Conservation (phyloP, 2,329 filamentous ascomycete genomes). For the Sporothrix brunneoviolacea region DNA sequence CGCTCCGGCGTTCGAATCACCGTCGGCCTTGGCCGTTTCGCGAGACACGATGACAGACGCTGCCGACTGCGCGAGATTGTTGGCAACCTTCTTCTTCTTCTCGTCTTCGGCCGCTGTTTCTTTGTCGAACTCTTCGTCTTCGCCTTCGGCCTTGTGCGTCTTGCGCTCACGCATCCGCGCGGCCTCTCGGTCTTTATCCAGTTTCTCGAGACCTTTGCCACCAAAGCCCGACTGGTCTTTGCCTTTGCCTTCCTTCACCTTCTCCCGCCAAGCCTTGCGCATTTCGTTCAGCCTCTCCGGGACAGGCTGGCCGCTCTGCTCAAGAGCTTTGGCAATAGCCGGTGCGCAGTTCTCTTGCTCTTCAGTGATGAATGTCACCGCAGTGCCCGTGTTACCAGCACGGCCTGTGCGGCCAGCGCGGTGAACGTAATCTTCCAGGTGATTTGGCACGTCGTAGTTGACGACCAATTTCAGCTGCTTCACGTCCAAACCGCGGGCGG, state of each 20-base stretch:
- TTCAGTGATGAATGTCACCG: slow-evolving; percentile 87
- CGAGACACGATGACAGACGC: slow-evolving; percentile 51
- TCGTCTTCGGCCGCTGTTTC: slow-evolving; percentile 59
- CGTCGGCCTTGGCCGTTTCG: slow-evolving; percentile 38
- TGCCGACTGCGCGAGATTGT: slow-evolving; percentile 57
- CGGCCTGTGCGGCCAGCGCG: slow-evolving; percentile 88
- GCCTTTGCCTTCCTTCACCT: slow-evolving; percentile 86
- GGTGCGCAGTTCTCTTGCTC: slow-evolving; percentile 87
- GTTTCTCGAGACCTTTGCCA: slow-evolving; percentile 84
- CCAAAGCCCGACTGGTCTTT: slow-evolving; percentile 88
- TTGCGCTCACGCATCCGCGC: slow-evolving; percentile 81
- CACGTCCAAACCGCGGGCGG: slow-evolving; percentile 89
- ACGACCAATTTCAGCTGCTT: slow-evolving; percentile 94
- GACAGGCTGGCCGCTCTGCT: slow-evolving; percentile 79
- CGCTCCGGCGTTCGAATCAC: too few relatives aligned
- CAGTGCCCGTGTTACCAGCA: slow-evolving; percentile 89
- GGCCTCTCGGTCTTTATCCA: slow-evolving; percentile 86
- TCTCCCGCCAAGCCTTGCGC: slow-evolving; percentile 71
- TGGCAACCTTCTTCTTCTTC: slow-evolving; percentile 62
- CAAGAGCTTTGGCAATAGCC: slow-evolving; percentile 85
- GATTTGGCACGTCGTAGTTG: slow-evolving; percentile 91
- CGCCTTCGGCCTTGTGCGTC: slow-evolving; percentile 80
- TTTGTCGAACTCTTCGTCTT: slow-evolving; percentile 67
- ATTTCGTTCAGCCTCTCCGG: slow-evolving; percentile 62
- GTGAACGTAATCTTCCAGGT: slow-evolving; percentile 95